Conservation (phyloP, 139 green algal species). For the Pseudopediastrum boryanum region DNA sequence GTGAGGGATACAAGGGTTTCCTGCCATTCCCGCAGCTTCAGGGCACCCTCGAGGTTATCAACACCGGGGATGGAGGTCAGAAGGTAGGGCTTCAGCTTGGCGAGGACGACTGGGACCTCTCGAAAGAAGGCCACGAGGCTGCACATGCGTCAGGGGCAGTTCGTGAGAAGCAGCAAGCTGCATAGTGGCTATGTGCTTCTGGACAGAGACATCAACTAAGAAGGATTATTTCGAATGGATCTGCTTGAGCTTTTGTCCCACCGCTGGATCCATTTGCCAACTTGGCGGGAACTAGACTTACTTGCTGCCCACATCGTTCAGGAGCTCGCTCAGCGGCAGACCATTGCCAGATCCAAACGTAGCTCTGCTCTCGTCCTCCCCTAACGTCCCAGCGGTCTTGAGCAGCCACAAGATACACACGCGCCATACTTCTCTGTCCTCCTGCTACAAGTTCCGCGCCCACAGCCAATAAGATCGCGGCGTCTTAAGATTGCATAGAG, state of each 20-base stretch:
- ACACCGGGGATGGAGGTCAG: not conserved
- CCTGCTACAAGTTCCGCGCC: no score
- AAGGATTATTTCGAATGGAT: no score
- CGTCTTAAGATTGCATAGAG: no score
- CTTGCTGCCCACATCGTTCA: constrained; percentile 37
- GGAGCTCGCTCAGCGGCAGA: constrained; percentile 35
- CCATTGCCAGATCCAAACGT: constrained; percentile 11
- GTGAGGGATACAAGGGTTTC: constrained; percentile 43
- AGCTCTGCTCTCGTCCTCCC: constrained; percentile 9
- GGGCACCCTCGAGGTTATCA: constrained; percentile 22
- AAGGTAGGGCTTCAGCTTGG: constrained; percentile 43
- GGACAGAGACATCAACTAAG: no score
- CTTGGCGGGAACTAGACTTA: constrained; percentile 2
- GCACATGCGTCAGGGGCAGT: not conserved
- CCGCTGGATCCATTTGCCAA: not conserved
- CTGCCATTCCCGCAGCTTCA: constrained; percentile 47
- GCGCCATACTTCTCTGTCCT: constrained; percentile 35
- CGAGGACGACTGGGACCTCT: constrained; percentile 45
- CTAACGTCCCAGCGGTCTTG: no score
- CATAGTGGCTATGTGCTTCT: not conserved
- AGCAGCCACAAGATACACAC: constrained; percentile 35
- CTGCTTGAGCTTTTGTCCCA: no score
- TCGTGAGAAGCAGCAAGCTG: not conserved
- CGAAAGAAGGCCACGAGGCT: constrained; percentile 57
- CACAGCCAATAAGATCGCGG: no score